Base-by-base conservation (phyloP, 441 rosid genomes). In the Pelargonium myrrhifolium region DNA sequence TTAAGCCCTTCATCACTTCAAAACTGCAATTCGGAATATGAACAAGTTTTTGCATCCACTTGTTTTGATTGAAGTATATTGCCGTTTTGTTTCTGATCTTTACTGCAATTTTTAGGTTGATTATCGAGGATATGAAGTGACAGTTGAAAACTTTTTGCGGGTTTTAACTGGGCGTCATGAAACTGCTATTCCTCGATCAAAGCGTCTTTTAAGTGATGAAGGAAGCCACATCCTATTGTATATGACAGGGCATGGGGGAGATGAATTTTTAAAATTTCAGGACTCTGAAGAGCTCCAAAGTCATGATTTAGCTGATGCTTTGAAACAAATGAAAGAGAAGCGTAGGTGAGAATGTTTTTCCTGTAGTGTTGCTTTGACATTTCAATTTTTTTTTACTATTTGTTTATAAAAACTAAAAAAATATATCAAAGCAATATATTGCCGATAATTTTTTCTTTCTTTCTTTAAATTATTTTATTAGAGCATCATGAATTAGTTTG, bases 201-300 rank as follows among this genome's bases (percentile, higher is more conserved):
- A 95, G 81, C 97, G 96, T 68, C 97, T 95, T 37, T 77, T 92
- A 72, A 95, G 98, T 80, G 99, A 95, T 59, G 97, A 95, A 80
- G 98, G 98, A 79, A 92, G 98, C 76, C 99, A 92, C 80, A 89
- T 95, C 80, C 89, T 95, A 76, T 76, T 95, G 60, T 95, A 90
- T 79, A 95, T 92, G 99, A 95, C 97, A n/a, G 98, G 98, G 62
- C 98, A 92, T 79, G 98, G 97, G 0, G 97, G 99, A 76, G 97
- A 95, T 74, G 97, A 92, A 60, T 92, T 92, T 82, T 78, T 92
- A 10, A 95, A 95, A 80, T 95, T 95, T 77, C 98, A 95, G 81
- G 99, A 95, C 71, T 84, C 97, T n/a, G 96, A 95, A 67, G 98
- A 95, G 78, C 95, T 95, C 56, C 98, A 95, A 70, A 95, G 98